These are phyloP conservation scores for Lactarius evosmus DNA, from an alignment of 768 basidiomycete genomes.

Conservation along the genomic window DNA sequence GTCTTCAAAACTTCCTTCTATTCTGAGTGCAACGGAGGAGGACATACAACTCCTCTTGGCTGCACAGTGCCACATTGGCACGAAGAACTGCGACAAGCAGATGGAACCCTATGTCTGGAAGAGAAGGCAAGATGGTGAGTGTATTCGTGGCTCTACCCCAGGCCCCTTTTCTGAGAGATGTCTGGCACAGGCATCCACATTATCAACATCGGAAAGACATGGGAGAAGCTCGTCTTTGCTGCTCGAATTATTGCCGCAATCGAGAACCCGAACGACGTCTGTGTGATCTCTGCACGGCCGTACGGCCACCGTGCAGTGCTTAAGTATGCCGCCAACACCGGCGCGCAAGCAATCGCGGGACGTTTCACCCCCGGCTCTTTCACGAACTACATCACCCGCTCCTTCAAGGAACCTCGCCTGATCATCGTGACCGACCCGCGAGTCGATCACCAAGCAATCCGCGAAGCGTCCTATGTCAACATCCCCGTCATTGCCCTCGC, in stretches of 20 bases:
- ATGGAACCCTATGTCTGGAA: conserved; percentile 99
- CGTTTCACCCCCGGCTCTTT: conserved; percentile 99
- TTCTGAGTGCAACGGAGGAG: conserved; percentile 93
- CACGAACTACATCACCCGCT: conserved; percentile 99
- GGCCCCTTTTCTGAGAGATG: conserved; percentile 18
- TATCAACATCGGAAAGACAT: conserved; percentile 98
- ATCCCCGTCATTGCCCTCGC: conserved; percentile 99
- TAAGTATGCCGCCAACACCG: conserved; percentile 97
- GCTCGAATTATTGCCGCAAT: conserved; percentile 96
- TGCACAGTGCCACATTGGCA: conserved; percentile 95
- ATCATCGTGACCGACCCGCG: conserved; percentile 99
- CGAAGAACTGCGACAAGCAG: conserved; percentile 99
- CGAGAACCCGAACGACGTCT: conserved; percentile 97
- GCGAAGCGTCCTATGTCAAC: conserved; percentile 99
- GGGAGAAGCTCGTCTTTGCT: conserved; percentile 98
- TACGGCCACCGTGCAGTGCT: conserved; percentile 99
- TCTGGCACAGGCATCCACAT: conserved; percentile 79
- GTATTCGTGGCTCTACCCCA: background rate
- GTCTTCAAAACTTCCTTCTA: conserved; percentile 91
- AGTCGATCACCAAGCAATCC: conserved; percentile 99
- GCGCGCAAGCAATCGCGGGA: conserved; percentile 97
- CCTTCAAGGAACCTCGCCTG: conserved; percentile 99
- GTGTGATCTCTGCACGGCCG: conserved; percentile 96
- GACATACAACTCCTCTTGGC: conserved; percentile 94
- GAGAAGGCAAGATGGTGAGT: conserved; percentile 88